Percentiles rank a stretch among this genome's conserved stretches.
phyloP scores from a whole-genome alignment of 306 rosid genomes.

The Geum urbanum region DNA sequence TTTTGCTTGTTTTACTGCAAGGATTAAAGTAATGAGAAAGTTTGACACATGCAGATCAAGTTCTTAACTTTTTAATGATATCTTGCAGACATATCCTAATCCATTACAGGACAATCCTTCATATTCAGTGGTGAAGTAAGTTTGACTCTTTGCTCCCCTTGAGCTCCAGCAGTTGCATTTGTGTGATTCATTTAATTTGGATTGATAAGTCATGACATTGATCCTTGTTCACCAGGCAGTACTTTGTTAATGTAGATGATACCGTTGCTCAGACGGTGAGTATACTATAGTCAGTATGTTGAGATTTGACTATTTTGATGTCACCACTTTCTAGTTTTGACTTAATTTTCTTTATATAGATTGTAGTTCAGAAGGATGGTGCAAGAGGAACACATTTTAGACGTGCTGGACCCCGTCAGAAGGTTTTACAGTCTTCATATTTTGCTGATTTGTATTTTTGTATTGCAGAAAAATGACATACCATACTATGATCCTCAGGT shows the following conservation, averaged over 20 bases:
- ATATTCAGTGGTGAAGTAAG: conserved; percentile 47
- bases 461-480: background rate
- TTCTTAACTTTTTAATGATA: background rate
- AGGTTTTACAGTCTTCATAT: conserved; percentile 22
- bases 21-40: background rate
- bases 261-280: conserved; percentile 48
- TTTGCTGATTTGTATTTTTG: background rate
- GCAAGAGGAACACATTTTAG: conserved; percentile 45
- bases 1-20: background rate
- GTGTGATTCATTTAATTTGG: background rate
- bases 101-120: conserved; percentile 51
- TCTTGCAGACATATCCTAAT: conserved; percentile 39
- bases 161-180: background rate
- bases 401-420: conserved; percentile 45
- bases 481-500: conserved; percentile 32
- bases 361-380: conserved; percentile 31
- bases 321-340: background rate
- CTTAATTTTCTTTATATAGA: conserved; percentile 22
- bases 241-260: conserved; percentile 39
- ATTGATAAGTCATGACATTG: background rate
- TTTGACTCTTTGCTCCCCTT: background rate
- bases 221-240: conserved; percentile 29
- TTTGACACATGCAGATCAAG: background rate
- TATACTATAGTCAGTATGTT: background rate
- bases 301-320: too few species aligned